Base-by-base conservation (phyloP, 169 alveolate species). In the Miamiensis avidus region DNA sequence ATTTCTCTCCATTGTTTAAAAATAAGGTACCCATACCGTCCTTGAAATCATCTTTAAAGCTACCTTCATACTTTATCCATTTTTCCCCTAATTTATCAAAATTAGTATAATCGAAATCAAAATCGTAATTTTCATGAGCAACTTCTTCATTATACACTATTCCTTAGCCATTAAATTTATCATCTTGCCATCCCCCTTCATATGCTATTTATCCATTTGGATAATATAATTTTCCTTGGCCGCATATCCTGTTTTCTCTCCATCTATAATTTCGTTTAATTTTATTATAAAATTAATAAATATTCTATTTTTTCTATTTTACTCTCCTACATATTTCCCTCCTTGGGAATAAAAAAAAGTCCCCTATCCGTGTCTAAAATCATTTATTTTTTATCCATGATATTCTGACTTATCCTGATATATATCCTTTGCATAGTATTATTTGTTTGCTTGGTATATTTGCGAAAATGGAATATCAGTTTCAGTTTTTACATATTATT, bases 51-150 rank as follows among this genome's bases (percentile, higher is more conserved):
- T 79, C 76, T 49, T 49, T 79, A 72, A 79, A 79, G 27, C 64
- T 49, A 79, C 84, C 84, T 79, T 79, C 84, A 25, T 79, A 79
- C 64, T 79, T 79, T 1, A 79, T 29, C 84, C 84, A 79, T 49
- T 64, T 34, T 29, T 79, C 84, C 27, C 84, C 84, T n/a, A 79
- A 49, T 49, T 34, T 79, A 64, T 79, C 76, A 64, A 79, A 79
- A 64, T 79, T 79, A 26, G n/a, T 64, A 64, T 49, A 49, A 79
- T 79, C 84, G 73, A 76, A 33, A 26, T 49, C 75, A 28, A 34
- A 34, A 65, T n/a, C 73, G 15, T 49, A 49, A 49, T 79, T 11
- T 20, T 49, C 26, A 4, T 49, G 29, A 25, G 84, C 31, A 27
- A 34, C 64, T 32, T 65, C 29, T 65, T 79, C 84, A 79, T 79